These are phyloP conservation scores for Pinus tabuliformis DNA, from an alignment of 75 land plant genomes.

Conservation along the genomic window DNA sequence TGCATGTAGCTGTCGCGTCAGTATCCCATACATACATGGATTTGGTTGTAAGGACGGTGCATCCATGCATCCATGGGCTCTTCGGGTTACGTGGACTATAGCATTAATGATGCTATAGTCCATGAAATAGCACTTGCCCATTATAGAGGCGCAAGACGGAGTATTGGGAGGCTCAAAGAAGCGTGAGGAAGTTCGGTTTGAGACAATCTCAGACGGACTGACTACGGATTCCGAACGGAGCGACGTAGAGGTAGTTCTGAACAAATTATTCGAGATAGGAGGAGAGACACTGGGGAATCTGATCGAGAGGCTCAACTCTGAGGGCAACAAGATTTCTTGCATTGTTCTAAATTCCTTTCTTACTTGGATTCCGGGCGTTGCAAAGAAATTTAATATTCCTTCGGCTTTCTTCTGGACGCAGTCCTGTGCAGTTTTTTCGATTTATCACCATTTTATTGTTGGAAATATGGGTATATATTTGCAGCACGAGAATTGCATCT, in stretches of 20 bases:
- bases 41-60: too few relatives aligned
- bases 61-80: too few relatives aligned
- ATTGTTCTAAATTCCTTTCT: constrained; percentile 39
- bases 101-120: too few relatives aligned
- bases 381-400: neutral
- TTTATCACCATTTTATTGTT: neutral
- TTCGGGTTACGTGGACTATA: too few relatives aligned
- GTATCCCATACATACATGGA: too few relatives aligned
- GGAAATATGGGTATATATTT: too few relatives aligned
- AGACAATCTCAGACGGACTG: neutral
- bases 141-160: neutral
- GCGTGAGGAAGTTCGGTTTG: neutral
- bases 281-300: constrained; percentile 14
- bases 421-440: neutral
- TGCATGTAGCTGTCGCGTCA: too few relatives aligned
- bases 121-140: too few relatives aligned
- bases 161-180: too few relatives aligned
- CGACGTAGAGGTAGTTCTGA: neutral
- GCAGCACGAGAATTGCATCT: too few relatives aligned
- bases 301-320: constrained; percentile 17
- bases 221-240: neutral
- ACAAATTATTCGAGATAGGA: too few relatives aligned
- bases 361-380: too few relatives aligned
- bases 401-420: neutral
- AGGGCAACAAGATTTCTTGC: constrained; percentile 35